Evolutionary conservation across 208 protist genomes (phyloP).

Genomic region (Wallacemonas collosoma): DNA sequence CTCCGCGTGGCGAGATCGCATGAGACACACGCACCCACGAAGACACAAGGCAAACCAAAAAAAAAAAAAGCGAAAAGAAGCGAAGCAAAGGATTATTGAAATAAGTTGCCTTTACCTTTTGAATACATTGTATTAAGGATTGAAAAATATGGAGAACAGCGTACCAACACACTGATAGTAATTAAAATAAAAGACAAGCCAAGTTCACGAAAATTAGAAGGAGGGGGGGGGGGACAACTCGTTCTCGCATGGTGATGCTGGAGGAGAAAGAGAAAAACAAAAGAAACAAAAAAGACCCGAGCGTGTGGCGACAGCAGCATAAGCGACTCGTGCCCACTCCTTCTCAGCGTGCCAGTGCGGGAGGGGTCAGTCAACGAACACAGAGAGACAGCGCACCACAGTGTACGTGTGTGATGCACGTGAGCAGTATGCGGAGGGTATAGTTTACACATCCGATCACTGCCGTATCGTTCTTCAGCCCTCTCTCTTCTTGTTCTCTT

Average conservation of each 20-base stretch:
- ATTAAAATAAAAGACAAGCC: neutral
- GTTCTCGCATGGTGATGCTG: too few species aligned
- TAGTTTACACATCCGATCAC: too few species aligned
- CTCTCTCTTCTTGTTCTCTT: too few species aligned
- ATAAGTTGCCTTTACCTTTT: constrained; percentile 5
- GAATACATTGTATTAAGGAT: neutral
- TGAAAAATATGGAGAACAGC: neutral
- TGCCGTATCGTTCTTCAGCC: too few species aligned
- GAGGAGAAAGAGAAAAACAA: constrained; percentile 1
- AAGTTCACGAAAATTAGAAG: neutral
- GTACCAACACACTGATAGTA: neutral
- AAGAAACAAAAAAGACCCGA: constrained; percentile 17
- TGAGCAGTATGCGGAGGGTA: too few species aligned
- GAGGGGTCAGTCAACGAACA: too few species aligned
- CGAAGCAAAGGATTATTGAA: neutral
- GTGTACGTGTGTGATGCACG: too few species aligned
- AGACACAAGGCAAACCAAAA: constrained; percentile 22
- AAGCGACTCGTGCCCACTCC: neutral
- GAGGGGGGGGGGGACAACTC: too few species aligned
- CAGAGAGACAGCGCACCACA: too few species aligned
- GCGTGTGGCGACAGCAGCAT: neutral
- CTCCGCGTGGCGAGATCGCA: too few species aligned
- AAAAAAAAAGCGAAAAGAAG: neutral
- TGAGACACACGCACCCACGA: neutral
- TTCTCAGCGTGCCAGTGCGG: too few species aligned